Conservation (phyloP, 371 early-diverging fungal genomes). For the Sporodiniella umbellata region DNA sequence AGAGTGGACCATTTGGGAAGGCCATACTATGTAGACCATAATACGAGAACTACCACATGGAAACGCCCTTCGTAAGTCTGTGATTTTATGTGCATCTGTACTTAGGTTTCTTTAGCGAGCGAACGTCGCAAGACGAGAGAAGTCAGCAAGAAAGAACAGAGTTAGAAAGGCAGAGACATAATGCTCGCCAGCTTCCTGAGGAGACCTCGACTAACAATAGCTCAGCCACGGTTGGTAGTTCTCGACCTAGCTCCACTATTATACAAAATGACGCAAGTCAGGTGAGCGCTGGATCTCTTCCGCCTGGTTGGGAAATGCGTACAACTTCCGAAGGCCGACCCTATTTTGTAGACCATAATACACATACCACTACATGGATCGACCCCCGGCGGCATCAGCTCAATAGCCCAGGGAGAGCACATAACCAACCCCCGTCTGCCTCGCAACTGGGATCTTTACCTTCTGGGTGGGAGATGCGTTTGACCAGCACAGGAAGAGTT, state of each 20-base stretch:
- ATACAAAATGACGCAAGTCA: slow-evolving; percentile 50
- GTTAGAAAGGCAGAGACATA: slow-evolving; percentile 71
- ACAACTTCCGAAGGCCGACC: slow-evolving; percentile 87
- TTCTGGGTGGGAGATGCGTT: slow-evolving; percentile 97
- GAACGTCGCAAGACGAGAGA: slow-evolving; percentile 41
- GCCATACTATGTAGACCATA: slow-evolving; percentile 74
- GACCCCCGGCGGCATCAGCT: slow-evolving; percentile 79
- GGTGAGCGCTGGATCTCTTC: slow-evolving; percentile 67
- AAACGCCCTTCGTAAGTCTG: slow-evolving; percentile 55
- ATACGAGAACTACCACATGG: slow-evolving; percentile 72
- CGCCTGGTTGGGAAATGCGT: slow-evolving; percentile 53
- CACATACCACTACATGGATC: slow-evolving; percentile 95
- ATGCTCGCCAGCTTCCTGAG: slow-evolving; percentile 79
- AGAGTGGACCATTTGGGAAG: slow-evolving; percentile 66
- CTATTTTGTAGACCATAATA: slow-evolving; percentile 97
- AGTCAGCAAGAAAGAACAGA: slow-evolving; percentile 61
- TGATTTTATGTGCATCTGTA: background rate
- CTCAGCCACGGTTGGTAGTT: slow-evolving; percentile 3
- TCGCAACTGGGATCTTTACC: slow-evolving; percentile 86
- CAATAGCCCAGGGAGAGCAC: too few relatives aligned
- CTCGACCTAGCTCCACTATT: too few relatives aligned
- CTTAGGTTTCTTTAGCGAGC: background rate
- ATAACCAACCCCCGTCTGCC: slow-evolving; percentile 66
- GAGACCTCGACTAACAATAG: slow-evolving; percentile 24
- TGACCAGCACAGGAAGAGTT: slow-evolving; percentile 86